Evolutionary conservation across 2,329 filamentous ascomycete species (phyloP).

Genomic region (Fusarium sp.): DNA sequence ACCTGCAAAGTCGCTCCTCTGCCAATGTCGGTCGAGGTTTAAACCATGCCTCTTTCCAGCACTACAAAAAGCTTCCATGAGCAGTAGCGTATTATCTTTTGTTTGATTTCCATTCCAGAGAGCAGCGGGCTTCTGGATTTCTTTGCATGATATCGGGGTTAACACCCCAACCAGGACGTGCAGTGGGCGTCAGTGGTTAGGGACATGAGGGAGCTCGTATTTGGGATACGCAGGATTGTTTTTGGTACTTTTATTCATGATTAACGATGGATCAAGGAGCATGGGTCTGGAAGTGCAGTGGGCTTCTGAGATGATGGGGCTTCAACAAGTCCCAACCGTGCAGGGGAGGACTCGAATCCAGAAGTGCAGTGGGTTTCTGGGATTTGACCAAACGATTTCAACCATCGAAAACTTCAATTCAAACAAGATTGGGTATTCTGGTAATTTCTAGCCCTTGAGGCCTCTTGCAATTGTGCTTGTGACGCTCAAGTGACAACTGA

Average conservation of each 20-base stretch:
- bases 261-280: slow-evolving; percentile 7
- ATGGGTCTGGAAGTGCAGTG: slow-evolving; percentile 26
- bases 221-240: neutral
- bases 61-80: neutral
- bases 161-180: slow-evolving; percentile 27
- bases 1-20: slow-evolving; percentile 36
- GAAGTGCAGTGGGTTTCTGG: slow-evolving; percentile 44
- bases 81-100: neutral
- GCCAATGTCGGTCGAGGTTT: slow-evolving; percentile 40
- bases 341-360: neutral
- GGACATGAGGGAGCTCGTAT: neutral
- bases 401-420: slow-evolving; percentile 11
- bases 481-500: neutral
- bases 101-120: neutral
- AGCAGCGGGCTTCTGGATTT: neutral
- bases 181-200: slow-evolving; percentile 40
- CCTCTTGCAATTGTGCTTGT: neutral
- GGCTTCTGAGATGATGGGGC: slow-evolving; percentile 22
- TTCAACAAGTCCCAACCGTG: slow-evolving; percentile 28
- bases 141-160: neutral
- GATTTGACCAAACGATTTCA: slow-evolving; percentile 14
- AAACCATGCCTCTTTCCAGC: neutral
- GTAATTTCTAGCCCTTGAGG: neutral
- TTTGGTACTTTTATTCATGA: slow-evolving; percentile 5
- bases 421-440: slow-evolving; percentile 3